Base-by-base conservation (phyloP, 2,329 filamentous ascomycete species). In the Cercospora sp. region DNA sequence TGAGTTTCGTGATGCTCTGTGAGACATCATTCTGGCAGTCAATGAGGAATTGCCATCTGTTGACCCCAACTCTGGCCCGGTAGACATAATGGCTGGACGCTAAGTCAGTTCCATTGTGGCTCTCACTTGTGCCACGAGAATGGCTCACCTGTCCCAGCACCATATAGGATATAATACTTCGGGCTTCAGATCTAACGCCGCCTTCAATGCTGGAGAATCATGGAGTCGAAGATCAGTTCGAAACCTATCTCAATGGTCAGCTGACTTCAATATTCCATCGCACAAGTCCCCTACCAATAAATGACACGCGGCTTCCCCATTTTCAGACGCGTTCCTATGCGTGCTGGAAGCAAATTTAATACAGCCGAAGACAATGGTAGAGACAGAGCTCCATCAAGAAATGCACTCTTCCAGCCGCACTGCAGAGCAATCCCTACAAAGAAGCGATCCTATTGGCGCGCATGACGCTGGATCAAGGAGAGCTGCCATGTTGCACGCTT, bases 11-110 rank as follows among this genome's bases (percentile, higher is more conserved):
- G 75, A 93, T 89, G 53, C 87, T 88, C 6, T 80, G 77, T 0
- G 90, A 92, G 5, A 93, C 82, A 75, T 92, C 89, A 71, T 84
- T 86, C 75, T 93, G 90, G 74, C 90, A 92, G 76, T 93, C 91
- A 26, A 93, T 83, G 81, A 92, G 79, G 74, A 90, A 93, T 73
- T 91, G 88, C 89, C 90, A 93, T 72, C 91, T 83, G 74, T 94
- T 94, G 8, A 87, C 81, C 0, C 90, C 90, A 4, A 89, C 90
- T 66, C 90, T 85, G 0, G 89, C 87, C 33, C 85, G 85, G 76
- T 92, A 93, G 28, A 93, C 90, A 76, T 93, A 93, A 77, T 93
- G 90, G n/a, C n/a, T n/a, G n/a, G n/a, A n/a, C n/a, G n/a, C n/a
- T n/a, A n/a, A n/a, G n/a, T n/a, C n/a, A n/a, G n/a, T n/a, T n/a